Percentiles rank a stretch among this genome's conserved stretches.
phyloP scores from a whole-genome alignment of 768 basidiomycete genomes.

The Gloeophyllum trabeum region DNA sequence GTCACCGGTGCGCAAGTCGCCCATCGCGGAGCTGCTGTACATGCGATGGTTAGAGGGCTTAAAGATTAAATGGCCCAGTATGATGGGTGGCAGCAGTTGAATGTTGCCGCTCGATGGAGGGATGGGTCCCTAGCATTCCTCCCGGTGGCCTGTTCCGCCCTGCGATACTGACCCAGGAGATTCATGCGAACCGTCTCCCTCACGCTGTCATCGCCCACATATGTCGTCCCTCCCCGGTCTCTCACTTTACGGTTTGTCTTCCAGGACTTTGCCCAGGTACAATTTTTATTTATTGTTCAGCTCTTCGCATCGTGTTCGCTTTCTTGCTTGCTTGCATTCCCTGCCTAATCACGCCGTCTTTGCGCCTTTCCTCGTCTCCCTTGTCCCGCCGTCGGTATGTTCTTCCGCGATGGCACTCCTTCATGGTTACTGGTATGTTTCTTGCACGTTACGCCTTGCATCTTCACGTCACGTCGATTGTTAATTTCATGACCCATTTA shows the following conservation, averaged over 20 bases:
- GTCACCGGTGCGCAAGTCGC: conserved; percentile 53
- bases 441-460: too few species aligned
- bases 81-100: conserved; percentile 22
- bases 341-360: too few species aligned
- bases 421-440: too few species aligned
- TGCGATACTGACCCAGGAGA: background rate
- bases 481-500: too few species aligned
- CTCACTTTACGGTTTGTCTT: background rate
- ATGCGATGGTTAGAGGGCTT: conserved; percentile 94
- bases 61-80: conserved; percentile 81
- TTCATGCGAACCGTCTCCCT: background rate
- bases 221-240: background rate
- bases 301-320: background rate
- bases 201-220: background rate
- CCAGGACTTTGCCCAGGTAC: too few species aligned
- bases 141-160: too few species aligned
- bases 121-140: too few species aligned
- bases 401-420: too few species aligned
- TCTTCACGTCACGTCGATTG: too few species aligned
- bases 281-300: background rate
- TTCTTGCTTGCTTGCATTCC: too few species aligned
- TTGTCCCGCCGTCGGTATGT: too few species aligned
- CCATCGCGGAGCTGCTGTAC: conserved; percentile 93
- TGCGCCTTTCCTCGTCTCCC: too few species aligned
- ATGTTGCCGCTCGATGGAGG: background rate